Evolutionary conservation across 371 early-diverging fungal species (phyloP).

Genomic region (Apophysomyces trapeziformis): DNA sequence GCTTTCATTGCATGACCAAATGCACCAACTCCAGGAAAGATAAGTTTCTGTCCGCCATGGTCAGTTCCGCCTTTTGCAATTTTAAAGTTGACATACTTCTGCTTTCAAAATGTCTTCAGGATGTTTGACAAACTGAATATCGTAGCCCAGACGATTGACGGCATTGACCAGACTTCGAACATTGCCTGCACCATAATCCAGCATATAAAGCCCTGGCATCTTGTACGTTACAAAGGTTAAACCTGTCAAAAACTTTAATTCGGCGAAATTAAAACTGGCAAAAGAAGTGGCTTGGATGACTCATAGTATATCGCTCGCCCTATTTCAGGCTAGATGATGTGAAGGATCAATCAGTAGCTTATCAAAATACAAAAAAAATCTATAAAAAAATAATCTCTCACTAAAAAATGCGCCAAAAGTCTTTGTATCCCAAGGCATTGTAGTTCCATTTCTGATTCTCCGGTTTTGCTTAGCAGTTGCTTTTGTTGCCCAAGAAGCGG

Average conservation of each 20-base stretch:
- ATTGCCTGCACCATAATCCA: slow-evolving; percentile 99
- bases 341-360: too few relatives aligned
- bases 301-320: background rate
- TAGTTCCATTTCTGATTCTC: too few relatives aligned
- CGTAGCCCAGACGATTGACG: slow-evolving; percentile 84
- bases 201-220: slow-evolving; percentile 73
- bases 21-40: slow-evolving; percentile 98
- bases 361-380: too few relatives aligned
- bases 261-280: background rate
- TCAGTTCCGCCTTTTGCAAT: background rate
- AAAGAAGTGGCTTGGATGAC: slow-evolving; percentile 8
- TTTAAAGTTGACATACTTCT: slow-evolving; percentile 62
- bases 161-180: slow-evolving; percentile 96
- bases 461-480: too few relatives aligned
- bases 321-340: too few relatives aligned
- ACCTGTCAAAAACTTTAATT: slow-evolving; percentile 19
- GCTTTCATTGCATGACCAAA: slow-evolving; percentile 92
- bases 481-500: too few relatives aligned
- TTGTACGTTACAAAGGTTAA: slow-evolving; percentile 13
- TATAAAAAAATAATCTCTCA: too few relatives aligned
- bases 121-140: slow-evolving; percentile 75
- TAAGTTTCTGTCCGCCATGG: slow-evolving; percentile 73
- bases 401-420: too few relatives aligned
- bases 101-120: slow-evolving; percentile 86
- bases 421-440: too few relatives aligned